phyloP scores from a whole-genome alignment of 306 rosid species.

The Albizia julibrissin region DNA sequence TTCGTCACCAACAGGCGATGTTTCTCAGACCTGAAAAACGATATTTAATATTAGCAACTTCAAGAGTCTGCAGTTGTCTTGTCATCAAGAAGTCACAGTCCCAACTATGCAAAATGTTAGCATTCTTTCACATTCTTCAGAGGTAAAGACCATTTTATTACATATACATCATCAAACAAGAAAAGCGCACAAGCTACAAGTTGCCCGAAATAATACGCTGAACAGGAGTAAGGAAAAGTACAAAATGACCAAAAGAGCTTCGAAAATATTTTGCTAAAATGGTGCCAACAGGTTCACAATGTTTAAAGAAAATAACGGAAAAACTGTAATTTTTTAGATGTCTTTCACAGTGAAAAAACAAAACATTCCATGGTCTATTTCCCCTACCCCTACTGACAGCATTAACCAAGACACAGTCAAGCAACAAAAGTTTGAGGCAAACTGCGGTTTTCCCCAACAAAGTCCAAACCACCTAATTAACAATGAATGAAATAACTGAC shows the following conservation, averaged over 20 bases:
- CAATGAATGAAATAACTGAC: neutral
- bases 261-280: neutral
- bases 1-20: neutral
- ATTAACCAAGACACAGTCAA: neutral
- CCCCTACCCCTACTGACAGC: neutral
- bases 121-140: neutral
- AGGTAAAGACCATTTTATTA: neutral
- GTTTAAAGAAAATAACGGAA: neutral
- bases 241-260: neutral
- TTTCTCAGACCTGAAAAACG: neutral
- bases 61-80: neutral
- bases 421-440: neutral
- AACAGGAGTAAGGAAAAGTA: neutral
- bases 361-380: neutral
- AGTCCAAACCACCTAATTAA: neutral
- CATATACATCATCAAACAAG: neutral
- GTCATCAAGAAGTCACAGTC: neutral
- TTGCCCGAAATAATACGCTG: neutral
- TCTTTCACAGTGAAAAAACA: neutral
- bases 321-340: neutral
- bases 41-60: conserved; percentile 1
- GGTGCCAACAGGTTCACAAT: neutral
- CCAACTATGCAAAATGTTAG: neutral
- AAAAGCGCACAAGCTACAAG: neutral
- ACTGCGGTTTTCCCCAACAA: neutral